Base-by-base conservation (phyloP, 176 grass and related monocot genomes). In the Carex myosuroides region DNA sequence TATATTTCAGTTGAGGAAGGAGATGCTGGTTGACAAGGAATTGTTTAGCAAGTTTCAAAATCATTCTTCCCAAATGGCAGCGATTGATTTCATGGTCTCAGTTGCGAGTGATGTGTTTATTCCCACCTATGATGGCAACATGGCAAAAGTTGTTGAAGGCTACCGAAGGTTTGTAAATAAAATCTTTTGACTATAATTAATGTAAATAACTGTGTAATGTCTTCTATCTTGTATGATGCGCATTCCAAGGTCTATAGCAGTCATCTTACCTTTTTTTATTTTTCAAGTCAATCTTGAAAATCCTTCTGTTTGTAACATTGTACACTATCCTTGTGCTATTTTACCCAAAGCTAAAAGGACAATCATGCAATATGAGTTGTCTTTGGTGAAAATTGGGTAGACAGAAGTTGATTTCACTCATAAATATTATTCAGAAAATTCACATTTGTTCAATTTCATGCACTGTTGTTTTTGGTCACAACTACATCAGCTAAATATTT, bases 51-150 rank as follows among this genome's bases (percentile, higher is more conserved):
- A 94, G 73, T 98, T 98, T 78, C 90, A 90, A 85, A 94, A 94
- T 79, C 95, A 98, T 46, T 98, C 95, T 60, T 98, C 95, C 60
- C 95, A 98, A 87, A 98, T 98, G 95, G 95, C 95, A 72, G 92
- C 95, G 33, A 91, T 98, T 3, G 95, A 98, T 88, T 98, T 92
- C 81, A 98, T 98, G 82, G 90, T 98, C 65, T 98, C 95, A 18
- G 85, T 93, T 48, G 92, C 89, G 12, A 98, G 95, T 90, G 89
- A 91, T 87, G 87, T 94, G 80, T 94, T 94, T 65, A 86, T 98
- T 86, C 92, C 95, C 54, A 94, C 95, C 11, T 94, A 87, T 32
- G 92, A 98, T 89, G 92, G 95, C 72, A 98, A 94, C 86, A 98
- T 98, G 92, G 92, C 92, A 21, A 94, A 91, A 83, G 84, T 98